These are phyloP conservation scores for Friedmanniomyces simplex DNA, from an alignment of 495 filamentous ascomycete species.

Conservation along the genomic window DNA sequence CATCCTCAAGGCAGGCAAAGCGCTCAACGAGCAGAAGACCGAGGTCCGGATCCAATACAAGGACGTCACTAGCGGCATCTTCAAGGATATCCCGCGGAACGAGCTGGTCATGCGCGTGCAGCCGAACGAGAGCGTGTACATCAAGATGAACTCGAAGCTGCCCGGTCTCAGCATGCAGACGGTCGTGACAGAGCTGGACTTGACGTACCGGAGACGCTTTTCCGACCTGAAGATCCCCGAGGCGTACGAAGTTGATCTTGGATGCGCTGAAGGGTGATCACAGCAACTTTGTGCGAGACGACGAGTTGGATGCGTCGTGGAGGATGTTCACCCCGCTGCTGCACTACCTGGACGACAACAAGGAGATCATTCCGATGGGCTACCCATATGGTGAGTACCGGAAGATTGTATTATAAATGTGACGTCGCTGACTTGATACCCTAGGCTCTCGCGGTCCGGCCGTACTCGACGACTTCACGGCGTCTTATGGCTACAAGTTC, in stretches of 20 bases:
- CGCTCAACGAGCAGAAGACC: slow-evolving; percentile 98
- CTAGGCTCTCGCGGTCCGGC: slow-evolving; percentile 91
- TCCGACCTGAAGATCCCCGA: slow-evolving; percentile 99
- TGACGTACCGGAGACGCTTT: slow-evolving; percentile 97
- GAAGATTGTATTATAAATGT: slow-evolving; percentile 7
- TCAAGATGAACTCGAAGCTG: slow-evolving; percentile 99
- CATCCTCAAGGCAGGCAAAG: slow-evolving; percentile 99
- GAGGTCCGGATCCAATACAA: slow-evolving; percentile 99
- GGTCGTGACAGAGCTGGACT: slow-evolving; percentile 94
- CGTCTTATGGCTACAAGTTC: slow-evolving; percentile 97
- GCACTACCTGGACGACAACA: slow-evolving; percentile 97
- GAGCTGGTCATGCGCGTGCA: slow-evolving; percentile 99
- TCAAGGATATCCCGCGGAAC: slow-evolving; percentile 99
- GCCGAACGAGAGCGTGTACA: slow-evolving; percentile 98
- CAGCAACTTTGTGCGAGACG: slow-evolving; percentile 99
- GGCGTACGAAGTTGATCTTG: slow-evolving; percentile 92
- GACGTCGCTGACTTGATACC: slow-evolving; percentile 3
- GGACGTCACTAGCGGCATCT: slow-evolving; percentile 98
- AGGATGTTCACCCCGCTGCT: slow-evolving; percentile 95
- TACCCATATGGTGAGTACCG: slow-evolving; percentile 86
- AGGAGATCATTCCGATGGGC: slow-evolving; percentile 99
- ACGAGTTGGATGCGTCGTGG: slow-evolving; percentile 97
- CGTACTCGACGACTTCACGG: slow-evolving; percentile 95
- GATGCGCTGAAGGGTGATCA: slow-evolving; percentile 98
- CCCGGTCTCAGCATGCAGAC: slow-evolving; percentile 99